Base-by-base conservation (phyloP, 768 basidiomycete genomes). In the Xerocomellus chrysenteron region DNA sequence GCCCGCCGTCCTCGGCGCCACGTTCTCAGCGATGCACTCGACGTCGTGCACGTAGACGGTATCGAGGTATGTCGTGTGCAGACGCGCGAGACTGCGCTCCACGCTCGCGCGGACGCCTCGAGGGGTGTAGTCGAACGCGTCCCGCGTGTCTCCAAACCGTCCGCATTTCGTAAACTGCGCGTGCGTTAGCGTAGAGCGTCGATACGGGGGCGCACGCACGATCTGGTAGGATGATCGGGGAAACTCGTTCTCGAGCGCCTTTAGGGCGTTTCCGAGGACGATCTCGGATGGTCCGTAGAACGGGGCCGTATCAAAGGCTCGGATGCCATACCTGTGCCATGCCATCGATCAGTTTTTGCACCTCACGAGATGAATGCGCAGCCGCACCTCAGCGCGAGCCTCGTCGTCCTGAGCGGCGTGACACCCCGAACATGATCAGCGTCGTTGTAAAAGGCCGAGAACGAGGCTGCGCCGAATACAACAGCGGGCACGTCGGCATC, bases 111-210 rank as follows among this genome's bases (percentile, higher is more conserved):
- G 83, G 52, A 95, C 82, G 36, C 79, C 82, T 6, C 67, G 60
- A 1, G 89, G 87, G 2, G 81, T 76, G 71, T 94, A 94, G 70
- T 95, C 89, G 61, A 94, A 94, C 42, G 78, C 75, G 2, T 75
- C 72, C 17, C 65, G 65, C 26, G 64, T 65, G 17, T 66, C 37
- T 9, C 88, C 90, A 65, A 87, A 90, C 36, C 92, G 81, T 24
- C 93, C 93, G 57, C 88, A 90, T 68, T 95, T 95, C 11, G 91
- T 92, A 75, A 92, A 86, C 90, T 93, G 16, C 13, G 9, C 36
- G 41, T 37, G 50, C 21, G 21, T 21, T 21, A 21, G 21, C 21
- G 2, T 21, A 21, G 21, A 21, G 21, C 21, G 21, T 26, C 26
- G 26, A 26, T 26, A 26, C 26, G 5, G 5, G 4, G 32, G 32